A percentile compares a stretch with the other conserved stretches of the same genome.
phyloP scores from a whole-genome alignment of 768 basidiomycete species.

The Agaricus sinodeliciosus region DNA sequence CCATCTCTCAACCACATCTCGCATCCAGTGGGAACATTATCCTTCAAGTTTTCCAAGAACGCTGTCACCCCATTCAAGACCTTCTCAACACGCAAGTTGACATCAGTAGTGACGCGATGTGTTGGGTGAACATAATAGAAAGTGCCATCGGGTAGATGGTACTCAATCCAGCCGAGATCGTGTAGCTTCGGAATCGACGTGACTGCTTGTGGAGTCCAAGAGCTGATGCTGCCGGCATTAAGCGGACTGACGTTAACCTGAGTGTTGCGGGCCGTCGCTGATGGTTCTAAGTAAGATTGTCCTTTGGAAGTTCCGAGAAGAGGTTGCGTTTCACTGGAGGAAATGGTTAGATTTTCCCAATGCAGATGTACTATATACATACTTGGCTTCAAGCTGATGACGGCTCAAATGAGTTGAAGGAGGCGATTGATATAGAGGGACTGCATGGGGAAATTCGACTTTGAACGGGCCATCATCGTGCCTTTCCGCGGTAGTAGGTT shows the following conservation, averaged over 20 bases:
- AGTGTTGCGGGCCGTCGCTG: slow-evolving; percentile 16
- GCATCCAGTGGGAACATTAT: slow-evolving; percentile 28
- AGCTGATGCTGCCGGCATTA: slow-evolving; percentile 4
- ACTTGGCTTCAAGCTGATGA: slow-evolving; percentile 23
- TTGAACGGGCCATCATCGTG: neutral
- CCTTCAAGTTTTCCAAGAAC: slow-evolving; percentile 34
- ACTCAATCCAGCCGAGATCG: slow-evolving; percentile 69
- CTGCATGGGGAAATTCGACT: no score
- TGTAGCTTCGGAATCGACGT: slow-evolving; percentile 29
- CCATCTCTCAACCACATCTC: slow-evolving; percentile 60
- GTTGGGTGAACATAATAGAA: slow-evolving; percentile 67
- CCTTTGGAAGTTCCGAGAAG: slow-evolving; percentile 31
- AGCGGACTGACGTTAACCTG: slow-evolving; percentile 1
- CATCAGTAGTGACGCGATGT: slow-evolving; percentile 59
- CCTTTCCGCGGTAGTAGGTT: slow-evolving; percentile 13
- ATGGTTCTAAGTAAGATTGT: slow-evolving; percentile 21
- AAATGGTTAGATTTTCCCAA: neutral
- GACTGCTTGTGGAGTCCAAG: slow-evolving; percentile 18
- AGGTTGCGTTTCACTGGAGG: slow-evolving; percentile 45
- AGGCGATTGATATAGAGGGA: no score
- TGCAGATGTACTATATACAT: slow-evolving; percentile 10
- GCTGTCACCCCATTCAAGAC: slow-evolving; percentile 42
- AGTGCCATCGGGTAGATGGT: slow-evolving; percentile 66
- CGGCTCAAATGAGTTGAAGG: no score
- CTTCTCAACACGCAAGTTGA: slow-evolving; percentile 50